A percentile compares a stretch with the other conserved stretches of the same genome.
Evolutionary conservation across 202 grass and related monocot species (phyloP).

Genomic region (Bolboschoenoplectus hybrid): DNA sequence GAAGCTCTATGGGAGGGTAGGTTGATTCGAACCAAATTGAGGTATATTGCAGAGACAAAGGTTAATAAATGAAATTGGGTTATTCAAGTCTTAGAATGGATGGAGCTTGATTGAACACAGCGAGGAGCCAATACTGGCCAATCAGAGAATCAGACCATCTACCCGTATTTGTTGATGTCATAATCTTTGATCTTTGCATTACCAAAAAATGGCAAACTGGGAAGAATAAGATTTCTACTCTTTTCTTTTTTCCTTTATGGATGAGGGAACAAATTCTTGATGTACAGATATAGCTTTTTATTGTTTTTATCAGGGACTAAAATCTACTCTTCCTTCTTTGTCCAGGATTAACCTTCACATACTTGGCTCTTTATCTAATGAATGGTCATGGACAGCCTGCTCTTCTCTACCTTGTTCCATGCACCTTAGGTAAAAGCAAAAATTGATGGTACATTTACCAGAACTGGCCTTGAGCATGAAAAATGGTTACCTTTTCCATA

Average conservation of each 20-base stretch:
- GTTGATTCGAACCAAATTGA: background rate
- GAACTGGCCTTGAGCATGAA: background rate
- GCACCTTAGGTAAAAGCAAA: conserved; percentile 72
- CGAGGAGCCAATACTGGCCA: background rate
- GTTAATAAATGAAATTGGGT: conserved; percentile 11
- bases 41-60: background rate
- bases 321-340: background rate
- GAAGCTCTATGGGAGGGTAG: background rate
- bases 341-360: conserved; percentile 84
- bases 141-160: conserved; percentile 1
- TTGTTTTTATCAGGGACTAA: background rate
- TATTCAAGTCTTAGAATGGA: background rate
- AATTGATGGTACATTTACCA: background rate
- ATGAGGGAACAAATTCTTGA: background rate
- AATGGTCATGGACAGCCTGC: conserved; percentile 87
- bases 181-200: background rate
- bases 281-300: conserved; percentile 12
- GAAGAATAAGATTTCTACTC: background rate
- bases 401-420: conserved; percentile 91
- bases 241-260: background rate
- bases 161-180: background rate
- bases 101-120: background rate
- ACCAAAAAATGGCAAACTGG: background rate
- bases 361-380: conserved; percentile 84
- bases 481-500: background rate